A percentile compares a stretch with the other conserved stretches of the same genome.
Evolutionary conservation across 331 rosid genomes (phyloP).

Genomic region (Quercus phellos): DNA sequence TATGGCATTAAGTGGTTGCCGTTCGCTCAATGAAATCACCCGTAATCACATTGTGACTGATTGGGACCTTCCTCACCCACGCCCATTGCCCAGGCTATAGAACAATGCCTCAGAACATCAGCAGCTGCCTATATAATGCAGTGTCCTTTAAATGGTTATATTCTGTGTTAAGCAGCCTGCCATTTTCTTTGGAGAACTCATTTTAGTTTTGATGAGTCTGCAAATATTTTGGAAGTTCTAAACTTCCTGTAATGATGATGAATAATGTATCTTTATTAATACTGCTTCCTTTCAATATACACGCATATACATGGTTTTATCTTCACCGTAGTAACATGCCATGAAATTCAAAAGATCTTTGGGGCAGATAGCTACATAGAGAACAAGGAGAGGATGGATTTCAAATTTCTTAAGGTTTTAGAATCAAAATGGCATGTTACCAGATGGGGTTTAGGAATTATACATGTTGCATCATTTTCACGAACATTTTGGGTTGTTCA

Average conservation of each 20-base stretch:
- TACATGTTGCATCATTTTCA: too few relatives aligned
- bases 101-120: neutral
- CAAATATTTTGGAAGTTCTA: neutral
- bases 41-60: conserved; percentile 67
- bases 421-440: too few relatives aligned
- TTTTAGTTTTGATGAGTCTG: neutral
- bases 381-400: too few relatives aligned
- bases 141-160: neutral
- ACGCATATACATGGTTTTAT: neutral
- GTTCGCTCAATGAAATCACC: conserved; percentile 76
- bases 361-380: too few relatives aligned
- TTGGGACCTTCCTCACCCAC: conserved; percentile 68
- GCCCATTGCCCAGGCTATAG: conserved; percentile 31
- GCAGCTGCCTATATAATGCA: neutral
- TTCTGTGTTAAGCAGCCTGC: neutral
- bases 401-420: too few relatives aligned
- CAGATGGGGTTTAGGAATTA: too few relatives aligned
- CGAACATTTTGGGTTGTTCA: too few relatives aligned
- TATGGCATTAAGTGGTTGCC: conserved; percentile 93
- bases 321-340: neutral
- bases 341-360: too few relatives aligned
- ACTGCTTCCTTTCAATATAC: neutral
- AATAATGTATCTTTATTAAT: neutral
- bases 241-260: neutral
- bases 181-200: neutral